phyloP scores from a whole-genome alignment of 2,329 filamentous ascomycete genomes.

The Colletotrichum kahawae region DNA sequence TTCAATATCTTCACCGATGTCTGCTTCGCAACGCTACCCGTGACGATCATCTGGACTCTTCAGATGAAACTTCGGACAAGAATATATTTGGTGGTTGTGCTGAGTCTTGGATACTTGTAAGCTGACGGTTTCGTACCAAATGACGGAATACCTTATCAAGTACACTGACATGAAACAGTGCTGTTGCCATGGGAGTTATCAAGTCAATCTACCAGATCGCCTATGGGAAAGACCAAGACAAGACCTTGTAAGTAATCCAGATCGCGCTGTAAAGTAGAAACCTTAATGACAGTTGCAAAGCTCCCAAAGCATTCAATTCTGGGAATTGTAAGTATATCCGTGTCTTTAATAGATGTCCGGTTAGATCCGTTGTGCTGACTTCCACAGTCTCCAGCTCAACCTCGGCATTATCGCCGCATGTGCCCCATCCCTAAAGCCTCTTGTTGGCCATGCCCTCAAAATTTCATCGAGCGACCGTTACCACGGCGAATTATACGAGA shows the following conservation, averaged over 20 bases:
- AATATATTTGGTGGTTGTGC: constrained; percentile 40
- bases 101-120: background rate
- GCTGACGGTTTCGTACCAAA: background rate
- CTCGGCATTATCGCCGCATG: background rate
- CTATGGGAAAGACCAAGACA: background rate
- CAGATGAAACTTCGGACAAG: constrained; percentile 40
- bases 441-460: constrained; percentile 34
- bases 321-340: background rate
- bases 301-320: background rate
- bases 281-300: background rate
- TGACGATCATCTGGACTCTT: constrained; percentile 44
- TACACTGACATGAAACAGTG: constrained; percentile 24
- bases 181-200: constrained; percentile 42
- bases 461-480: constrained; percentile 23
- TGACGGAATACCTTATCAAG: background rate
- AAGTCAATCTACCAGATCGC: constrained; percentile 41
- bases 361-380: constrained; percentile 36
- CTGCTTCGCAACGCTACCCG: constrained; percentile 45
- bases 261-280: background rate
- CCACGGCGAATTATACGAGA: background rate
- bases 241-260: background rate
- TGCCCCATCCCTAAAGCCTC: constrained; percentile 39
- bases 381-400: background rate
- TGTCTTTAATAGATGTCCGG: background rate
- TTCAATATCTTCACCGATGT: constrained; percentile 49